A percentile compares a stretch with the other conserved stretches of the same genome.
These are phyloP conservation scores for Ascodesmis nigricans DNA, from an alignment of 495 filamentous ascomycete genomes.

Conservation along the genomic window DNA sequence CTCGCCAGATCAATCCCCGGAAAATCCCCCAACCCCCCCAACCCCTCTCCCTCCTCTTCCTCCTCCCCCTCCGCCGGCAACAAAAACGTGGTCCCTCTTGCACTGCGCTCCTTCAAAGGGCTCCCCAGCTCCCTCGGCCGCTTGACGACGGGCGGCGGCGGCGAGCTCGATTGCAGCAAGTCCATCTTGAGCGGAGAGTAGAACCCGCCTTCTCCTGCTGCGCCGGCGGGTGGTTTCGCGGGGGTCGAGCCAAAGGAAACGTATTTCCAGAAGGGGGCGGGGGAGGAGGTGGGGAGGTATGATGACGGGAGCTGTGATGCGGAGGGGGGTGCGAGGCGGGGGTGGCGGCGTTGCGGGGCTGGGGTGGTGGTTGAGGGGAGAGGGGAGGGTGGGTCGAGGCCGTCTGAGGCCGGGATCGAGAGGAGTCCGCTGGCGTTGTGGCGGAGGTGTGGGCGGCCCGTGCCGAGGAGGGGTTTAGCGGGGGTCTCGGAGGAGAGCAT, in stretches of 20 bases:
- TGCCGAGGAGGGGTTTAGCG: background rate
- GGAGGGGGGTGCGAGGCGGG: slow-evolving; percentile 64
- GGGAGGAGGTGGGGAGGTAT: slow-evolving; percentile 84
- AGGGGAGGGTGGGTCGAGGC: slow-evolving; percentile 7
- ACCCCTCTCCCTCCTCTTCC: slow-evolving; percentile 24
- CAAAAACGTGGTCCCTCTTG: slow-evolving; percentile 9
- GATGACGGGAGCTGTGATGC: slow-evolving; percentile 78
- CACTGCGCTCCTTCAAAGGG: slow-evolving; percentile 18
- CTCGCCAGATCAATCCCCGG: slow-evolving; percentile 42
- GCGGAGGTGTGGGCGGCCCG: background rate
- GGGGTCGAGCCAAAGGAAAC: slow-evolving; percentile 58
- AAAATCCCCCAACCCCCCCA: slow-evolving; percentile 33
- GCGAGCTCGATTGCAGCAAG: slow-evolving; percentile 29
- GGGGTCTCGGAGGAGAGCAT: slow-evolving; percentile 16
- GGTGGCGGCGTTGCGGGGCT: slow-evolving; percentile 61
- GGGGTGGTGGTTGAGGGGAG: slow-evolving; percentile 55
- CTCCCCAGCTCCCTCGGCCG: slow-evolving; percentile 23
- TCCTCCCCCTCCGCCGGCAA: slow-evolving; percentile 22
- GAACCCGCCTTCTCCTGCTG: no score
- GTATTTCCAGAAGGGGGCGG: slow-evolving; percentile 95
- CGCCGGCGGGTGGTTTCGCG: slow-evolving; percentile 38
- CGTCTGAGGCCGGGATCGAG: background rate
- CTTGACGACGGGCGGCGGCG: slow-evolving; percentile 23
- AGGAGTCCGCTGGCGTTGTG: background rate
- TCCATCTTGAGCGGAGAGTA: slow-evolving; percentile 37